A percentile compares a stretch with the other conserved stretches of the same genome.
Conservation (phyloP, 2,329 filamentous ascomycete genomes). For the Paramyrothecium sp. region DNA sequence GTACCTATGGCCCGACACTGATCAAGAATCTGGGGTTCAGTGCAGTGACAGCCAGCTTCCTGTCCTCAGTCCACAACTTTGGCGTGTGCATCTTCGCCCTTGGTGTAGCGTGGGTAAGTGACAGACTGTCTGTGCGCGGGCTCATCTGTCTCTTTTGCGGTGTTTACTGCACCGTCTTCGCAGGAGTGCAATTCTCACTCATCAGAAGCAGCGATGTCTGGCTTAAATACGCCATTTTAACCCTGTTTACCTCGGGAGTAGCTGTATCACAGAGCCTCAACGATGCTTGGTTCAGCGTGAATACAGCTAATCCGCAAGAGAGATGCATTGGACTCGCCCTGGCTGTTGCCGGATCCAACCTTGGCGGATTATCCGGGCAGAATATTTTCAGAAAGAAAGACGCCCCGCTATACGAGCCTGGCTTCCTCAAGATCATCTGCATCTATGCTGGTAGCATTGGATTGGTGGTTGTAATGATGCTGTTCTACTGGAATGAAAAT, state of each 20-base stretch:
- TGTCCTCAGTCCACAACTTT: slow-evolving; percentile 11
- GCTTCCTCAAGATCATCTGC: slow-evolving; percentile 4
- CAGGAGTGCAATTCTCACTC: slow-evolving; percentile 4
- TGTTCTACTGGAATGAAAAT: not conserved
- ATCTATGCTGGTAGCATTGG: not conserved
- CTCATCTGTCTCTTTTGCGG: slow-evolving; percentile 1
- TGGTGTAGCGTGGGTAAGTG: slow-evolving; percentile 3
- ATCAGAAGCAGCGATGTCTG: slow-evolving; percentile 1
- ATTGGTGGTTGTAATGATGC: not conserved
- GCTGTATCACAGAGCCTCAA: slow-evolving; percentile 7
- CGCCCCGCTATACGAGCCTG: not conserved
- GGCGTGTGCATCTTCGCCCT: slow-evolving; percentile 7
- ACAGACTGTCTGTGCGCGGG: slow-evolving; percentile 1
- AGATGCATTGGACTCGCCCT: slow-evolving; percentile 5
- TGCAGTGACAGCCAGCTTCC: slow-evolving; percentile 8
- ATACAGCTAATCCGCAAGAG: slow-evolving; percentile 6
- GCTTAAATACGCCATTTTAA: slow-evolving; percentile 5
- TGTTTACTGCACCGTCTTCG: slow-evolving; percentile 6
- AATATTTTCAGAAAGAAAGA: slow-evolving; percentile 6
- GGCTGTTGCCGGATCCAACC: slow-evolving; percentile 5
- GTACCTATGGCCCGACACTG: slow-evolving; percentile 9
- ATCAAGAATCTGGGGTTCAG: slow-evolving; percentile 14
- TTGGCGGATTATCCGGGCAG: slow-evolving; percentile 7
- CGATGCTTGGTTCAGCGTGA: slow-evolving; percentile 8
- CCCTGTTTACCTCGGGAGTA: slow-evolving; percentile 5